Percentiles rank a stretch among this genome's conserved stretches.
These are phyloP conservation scores for Aureobasidium subglaciale DNA, from an alignment of 2,329 filamentous ascomycete genomes.

Conservation along the genomic window DNA sequence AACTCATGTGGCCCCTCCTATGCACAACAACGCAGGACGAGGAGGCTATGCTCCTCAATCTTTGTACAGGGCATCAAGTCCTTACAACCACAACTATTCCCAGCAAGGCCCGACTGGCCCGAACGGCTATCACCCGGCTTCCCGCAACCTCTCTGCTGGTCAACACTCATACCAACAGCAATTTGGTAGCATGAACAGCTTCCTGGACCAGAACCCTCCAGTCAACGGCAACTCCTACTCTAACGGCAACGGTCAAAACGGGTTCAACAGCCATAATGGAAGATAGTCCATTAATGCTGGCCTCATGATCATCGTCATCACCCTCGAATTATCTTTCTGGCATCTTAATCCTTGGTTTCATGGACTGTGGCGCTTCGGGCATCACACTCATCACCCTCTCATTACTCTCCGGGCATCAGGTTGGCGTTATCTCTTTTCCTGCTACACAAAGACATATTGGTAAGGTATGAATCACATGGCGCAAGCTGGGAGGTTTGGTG, in stretches of 20 bases:
- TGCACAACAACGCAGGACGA: background rate
- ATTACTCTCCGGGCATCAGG: slow-evolving; percentile 7
- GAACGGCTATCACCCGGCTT: background rate
- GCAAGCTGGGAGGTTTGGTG: slow-evolving; percentile 10
- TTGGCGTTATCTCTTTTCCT: slow-evolving; percentile 9
- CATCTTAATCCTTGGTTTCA: slow-evolving; percentile 5
- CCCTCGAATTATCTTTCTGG: background rate
- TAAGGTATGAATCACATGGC: slow-evolving; percentile 10
- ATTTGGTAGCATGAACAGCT: slow-evolving; percentile 8
- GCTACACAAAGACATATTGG: slow-evolving; percentile 12
- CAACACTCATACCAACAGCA: background rate
- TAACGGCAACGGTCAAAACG: slow-evolving; percentile 3
- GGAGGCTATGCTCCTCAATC: background rate
- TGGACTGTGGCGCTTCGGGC: background rate
- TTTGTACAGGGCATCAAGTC: background rate
- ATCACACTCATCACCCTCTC: slow-evolving; percentile 2
- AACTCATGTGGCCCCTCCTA: background rate
- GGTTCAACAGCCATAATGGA: background rate
- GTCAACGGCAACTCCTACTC: background rate
- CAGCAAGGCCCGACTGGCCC: background rate
- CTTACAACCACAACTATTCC: background rate
- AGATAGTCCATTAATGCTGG: background rate
- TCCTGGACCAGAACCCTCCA: background rate
- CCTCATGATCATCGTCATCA: background rate
- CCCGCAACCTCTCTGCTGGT: background rate